These are phyloP conservation scores for Kwoniella bestiolae DNA, from an alignment of 768 basidiomycete genomes.

Conservation along the genomic window DNA sequence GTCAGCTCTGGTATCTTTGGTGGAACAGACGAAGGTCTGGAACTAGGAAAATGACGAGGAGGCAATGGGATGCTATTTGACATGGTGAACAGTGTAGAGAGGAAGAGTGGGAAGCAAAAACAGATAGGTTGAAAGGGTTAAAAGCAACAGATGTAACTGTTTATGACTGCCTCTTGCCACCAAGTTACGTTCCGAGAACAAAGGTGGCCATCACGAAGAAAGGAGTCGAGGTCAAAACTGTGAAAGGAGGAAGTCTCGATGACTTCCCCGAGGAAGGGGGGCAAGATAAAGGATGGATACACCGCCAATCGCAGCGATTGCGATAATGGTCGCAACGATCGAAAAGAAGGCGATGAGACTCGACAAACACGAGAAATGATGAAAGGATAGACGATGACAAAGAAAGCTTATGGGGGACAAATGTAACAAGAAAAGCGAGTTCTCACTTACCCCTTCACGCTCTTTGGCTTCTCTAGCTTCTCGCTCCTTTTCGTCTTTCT, in stretches of 20 bases:
- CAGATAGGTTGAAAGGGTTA: neutral
- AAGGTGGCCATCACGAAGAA: constrained; percentile 12
- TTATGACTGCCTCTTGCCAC: neutral
- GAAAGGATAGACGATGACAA: constrained; percentile 10
- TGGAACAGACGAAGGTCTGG: constrained; percentile 13
- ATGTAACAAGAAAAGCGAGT: neutral
- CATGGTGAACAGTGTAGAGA: constrained; percentile 14
- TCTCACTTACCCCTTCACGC: constrained; percentile 42
- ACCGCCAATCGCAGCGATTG: neutral
- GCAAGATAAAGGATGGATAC: constrained; percentile 4
- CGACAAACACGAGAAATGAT: neutral
- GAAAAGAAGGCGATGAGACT: constrained; percentile 11
- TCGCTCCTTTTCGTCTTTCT: constrained; percentile 29
- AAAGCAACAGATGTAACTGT: neutral
- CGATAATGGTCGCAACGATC: neutral
- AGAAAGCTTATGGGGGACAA: constrained; percentile 12
- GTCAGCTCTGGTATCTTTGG: constrained; percentile 17
- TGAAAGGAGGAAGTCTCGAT: constrained; percentile 11
- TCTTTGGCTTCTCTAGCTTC: constrained; percentile 37
- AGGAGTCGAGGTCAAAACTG: constrained; percentile 7
- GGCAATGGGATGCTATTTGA: constrained; percentile 17
- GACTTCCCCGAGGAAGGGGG: constrained; percentile 10
- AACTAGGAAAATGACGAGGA: constrained; percentile 4
- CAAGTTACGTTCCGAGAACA: constrained; percentile 7
- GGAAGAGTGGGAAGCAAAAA: neutral